Percentiles rank a stretch among this genome's conserved stretches.
These are phyloP conservation scores for Fonsecaea pedrosoi DNA, from an alignment of 2,329 filamentous ascomycete genomes.

Conservation along the genomic window DNA sequence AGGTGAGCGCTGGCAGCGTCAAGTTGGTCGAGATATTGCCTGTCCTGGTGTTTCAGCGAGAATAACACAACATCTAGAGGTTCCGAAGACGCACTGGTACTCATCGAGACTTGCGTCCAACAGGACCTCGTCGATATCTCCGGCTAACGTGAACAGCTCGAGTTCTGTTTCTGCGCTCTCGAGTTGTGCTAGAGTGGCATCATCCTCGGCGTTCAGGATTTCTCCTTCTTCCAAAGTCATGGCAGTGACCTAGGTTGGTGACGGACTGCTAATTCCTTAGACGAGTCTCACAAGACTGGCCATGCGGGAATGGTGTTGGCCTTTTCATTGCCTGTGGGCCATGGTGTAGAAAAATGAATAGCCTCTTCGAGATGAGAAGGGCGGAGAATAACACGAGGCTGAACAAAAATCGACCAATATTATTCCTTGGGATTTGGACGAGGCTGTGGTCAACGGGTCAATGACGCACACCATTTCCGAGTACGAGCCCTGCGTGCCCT, in stretches of 20 bases:
- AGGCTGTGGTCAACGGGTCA: slow-evolving; percentile 6
- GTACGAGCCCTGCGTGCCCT: slow-evolving; percentile 9
- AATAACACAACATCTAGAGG: slow-evolving; percentile 23
- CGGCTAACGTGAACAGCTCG: slow-evolving; percentile 66
- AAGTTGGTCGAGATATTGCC: slow-evolving; percentile 81
- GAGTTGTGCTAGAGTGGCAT: slow-evolving; percentile 36
- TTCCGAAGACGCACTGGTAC: slow-evolving; percentile 68
- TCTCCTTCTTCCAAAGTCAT: slow-evolving; percentile 21
- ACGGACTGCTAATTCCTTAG: background rate
- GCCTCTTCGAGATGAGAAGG: background rate
- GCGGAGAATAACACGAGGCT: slow-evolving; percentile 6
- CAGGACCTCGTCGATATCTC: slow-evolving; percentile 68
- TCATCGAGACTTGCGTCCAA: slow-evolving; percentile 83
- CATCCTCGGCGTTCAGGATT: slow-evolving; percentile 12
- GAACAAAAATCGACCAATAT: slow-evolving; percentile 9
- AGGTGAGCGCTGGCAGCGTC: slow-evolving; percentile 81
- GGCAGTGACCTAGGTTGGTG: background rate
- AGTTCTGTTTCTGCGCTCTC: slow-evolving; percentile 55
- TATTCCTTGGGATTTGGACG: background rate
- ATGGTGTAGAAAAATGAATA: background rate
- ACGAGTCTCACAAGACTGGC: slow-evolving; percentile 4
- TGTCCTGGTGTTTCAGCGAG: slow-evolving; percentile 44
- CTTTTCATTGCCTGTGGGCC: background rate
- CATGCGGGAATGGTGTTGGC: slow-evolving; percentile 2
- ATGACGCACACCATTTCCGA: slow-evolving; percentile 28